Conservation (phyloP, 345 rosid species). For the Draba incana region DNA sequence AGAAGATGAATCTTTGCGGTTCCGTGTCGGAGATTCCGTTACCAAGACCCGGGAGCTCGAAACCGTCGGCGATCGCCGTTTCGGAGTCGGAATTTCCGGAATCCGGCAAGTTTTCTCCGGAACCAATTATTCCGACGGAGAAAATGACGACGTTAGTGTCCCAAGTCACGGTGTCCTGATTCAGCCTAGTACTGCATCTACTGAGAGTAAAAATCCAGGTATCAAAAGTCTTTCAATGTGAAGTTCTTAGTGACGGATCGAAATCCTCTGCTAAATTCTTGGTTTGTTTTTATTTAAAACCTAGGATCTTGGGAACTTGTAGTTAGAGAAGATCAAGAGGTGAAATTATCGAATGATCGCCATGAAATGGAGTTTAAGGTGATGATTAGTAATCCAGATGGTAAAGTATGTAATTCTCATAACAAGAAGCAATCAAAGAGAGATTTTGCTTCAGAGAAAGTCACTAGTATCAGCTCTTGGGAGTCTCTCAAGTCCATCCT, state of each 20-base stretch:
- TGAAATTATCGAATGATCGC: conserved; percentile 42
- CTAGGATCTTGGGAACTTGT: conserved; percentile 49
- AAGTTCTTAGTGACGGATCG: not conserved
- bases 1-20: conserved; percentile 57
- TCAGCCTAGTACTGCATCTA: conserved; percentile 36
- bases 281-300: not conserved
- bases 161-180: conserved; percentile 2
- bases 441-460: conserved; percentile 55
- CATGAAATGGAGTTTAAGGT: conserved; percentile 46
- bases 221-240: not conserved
- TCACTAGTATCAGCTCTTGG: conserved; percentile 60
- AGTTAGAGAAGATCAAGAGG: conserved; percentile 50
- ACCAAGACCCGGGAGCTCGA: conserved; percentile 60
- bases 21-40: conserved; percentile 48
- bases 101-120: conserved; percentile 40
- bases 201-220: conserved; percentile 51
- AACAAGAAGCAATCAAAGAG: conserved; percentile 51
- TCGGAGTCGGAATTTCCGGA: conserved; percentile 48
- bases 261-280: not conserved
- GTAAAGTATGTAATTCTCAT: conserved; percentile 56
- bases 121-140: conserved; percentile 49
- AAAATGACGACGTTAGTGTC: conserved; percentile 49
- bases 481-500: conserved; percentile 72
- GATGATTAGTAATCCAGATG: conserved; percentile 55
- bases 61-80: conserved; percentile 57